These are phyloP conservation scores for Trichoderma parareesei DNA, from an alignment of 495 filamentous ascomycete genomes.

Conservation along the genomic window DNA sequence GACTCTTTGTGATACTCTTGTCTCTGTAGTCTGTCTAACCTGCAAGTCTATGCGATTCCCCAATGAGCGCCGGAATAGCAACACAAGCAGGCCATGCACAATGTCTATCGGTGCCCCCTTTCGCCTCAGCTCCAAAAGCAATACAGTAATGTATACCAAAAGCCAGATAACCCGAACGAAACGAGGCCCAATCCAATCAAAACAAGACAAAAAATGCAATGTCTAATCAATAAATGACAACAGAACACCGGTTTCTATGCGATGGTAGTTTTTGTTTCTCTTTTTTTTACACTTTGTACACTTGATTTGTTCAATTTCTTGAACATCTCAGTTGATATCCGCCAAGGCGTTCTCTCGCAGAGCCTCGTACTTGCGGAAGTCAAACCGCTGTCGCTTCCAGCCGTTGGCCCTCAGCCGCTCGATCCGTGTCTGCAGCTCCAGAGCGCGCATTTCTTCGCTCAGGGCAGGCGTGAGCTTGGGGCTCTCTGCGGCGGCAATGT, in stretches of 20 bases:
- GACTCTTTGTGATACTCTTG: neutral
- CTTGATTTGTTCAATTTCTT: neutral
- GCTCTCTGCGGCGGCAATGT: slow-evolving; percentile 21
- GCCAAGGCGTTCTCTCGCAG: slow-evolving; percentile 38
- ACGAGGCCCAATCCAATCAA: neutral
- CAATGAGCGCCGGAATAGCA: neutral
- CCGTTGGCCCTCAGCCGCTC: slow-evolving; percentile 36
- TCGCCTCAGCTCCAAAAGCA: neutral
- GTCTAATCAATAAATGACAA: neutral
- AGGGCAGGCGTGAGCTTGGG: slow-evolving; percentile 13
- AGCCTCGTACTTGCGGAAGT: slow-evolving; percentile 37
- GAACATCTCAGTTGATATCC: slow-evolving; percentile 17
- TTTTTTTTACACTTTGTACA: neutral
- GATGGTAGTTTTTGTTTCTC: neutral
- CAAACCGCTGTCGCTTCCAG: slow-evolving; percentile 44
- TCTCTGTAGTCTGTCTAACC: neutral
- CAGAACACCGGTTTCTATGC: neutral
- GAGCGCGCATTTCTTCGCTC: slow-evolving; percentile 22
- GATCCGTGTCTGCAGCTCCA: slow-evolving; percentile 33
- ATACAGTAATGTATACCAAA: neutral
- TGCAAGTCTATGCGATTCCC: neutral
- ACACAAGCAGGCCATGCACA: neutral
- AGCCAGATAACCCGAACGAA: neutral
- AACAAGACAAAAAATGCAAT: neutral
- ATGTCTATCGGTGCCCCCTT: neutral